phyloP scores from a whole-genome alignment of 2,329 filamentous ascomycete species.

The Chaetomiaceae sp. region DNA sequence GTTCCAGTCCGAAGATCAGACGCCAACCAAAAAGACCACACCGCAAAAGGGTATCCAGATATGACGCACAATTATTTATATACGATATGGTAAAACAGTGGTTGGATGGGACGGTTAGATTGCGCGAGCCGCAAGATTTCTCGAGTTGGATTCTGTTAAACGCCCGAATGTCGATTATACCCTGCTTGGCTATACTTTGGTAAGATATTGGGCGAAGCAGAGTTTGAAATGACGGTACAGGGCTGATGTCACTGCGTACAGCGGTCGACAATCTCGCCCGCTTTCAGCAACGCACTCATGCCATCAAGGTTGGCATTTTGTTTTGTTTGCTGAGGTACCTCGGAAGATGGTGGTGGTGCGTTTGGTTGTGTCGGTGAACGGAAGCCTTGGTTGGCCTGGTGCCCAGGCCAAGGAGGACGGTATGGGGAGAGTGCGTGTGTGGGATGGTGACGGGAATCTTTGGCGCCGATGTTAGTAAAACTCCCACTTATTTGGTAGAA shows the following conservation, averaged over 20 bases:
- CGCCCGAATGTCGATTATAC: too few relatives aligned
- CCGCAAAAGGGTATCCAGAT: too few relatives aligned
- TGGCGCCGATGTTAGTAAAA: slow-evolving; percentile 13
- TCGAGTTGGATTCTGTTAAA: too few relatives aligned
- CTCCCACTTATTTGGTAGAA: neutral
- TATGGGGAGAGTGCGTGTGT: slow-evolving; percentile 14
- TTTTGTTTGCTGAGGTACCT: slow-evolving; percentile 23
- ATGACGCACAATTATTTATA: too few relatives aligned
- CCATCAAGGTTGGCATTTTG: slow-evolving; percentile 45
- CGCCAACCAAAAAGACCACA: too few relatives aligned
- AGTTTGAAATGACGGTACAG: neutral
- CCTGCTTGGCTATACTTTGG: too few relatives aligned
- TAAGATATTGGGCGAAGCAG: too few relatives aligned
- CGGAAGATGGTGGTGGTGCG: neutral
- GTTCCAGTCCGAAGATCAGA: too few relatives aligned
- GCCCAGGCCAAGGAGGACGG: neutral
- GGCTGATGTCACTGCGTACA: slow-evolving; percentile 27
- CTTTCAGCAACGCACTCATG: slow-evolving; percentile 54
- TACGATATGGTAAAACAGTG: too few relatives aligned
- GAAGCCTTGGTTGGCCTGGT: too few relatives aligned
- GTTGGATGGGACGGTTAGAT: too few relatives aligned
- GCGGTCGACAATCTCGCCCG: slow-evolving; percentile 56
- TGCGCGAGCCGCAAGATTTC: too few relatives aligned
- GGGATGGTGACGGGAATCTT: slow-evolving; percentile 27
- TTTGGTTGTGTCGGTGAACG: neutral